Conservation (phyloP, 2,329 filamentous ascomycete species). For the Trichoderma semiorbis region DNA sequence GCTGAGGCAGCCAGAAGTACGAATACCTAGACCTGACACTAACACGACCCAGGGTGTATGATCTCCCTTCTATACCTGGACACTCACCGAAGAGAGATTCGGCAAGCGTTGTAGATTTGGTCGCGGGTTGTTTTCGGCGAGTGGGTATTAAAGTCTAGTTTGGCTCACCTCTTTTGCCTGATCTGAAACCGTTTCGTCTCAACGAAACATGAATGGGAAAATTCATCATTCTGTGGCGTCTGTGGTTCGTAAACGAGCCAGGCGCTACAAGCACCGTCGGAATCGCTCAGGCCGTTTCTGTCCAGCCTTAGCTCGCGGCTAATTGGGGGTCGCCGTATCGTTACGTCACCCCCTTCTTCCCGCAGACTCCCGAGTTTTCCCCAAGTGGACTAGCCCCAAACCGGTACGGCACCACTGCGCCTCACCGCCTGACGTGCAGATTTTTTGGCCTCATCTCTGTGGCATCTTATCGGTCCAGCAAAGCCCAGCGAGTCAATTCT, state of each 20-base stretch:
- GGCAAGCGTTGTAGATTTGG: neutral
- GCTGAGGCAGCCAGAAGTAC: neutral
- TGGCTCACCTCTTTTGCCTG: neutral
- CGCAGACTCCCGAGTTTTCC: conserved; percentile 12
- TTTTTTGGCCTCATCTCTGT: conserved; percentile 14
- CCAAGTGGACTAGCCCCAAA: neutral
- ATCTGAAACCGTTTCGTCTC: neutral
- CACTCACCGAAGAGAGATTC: neutral
- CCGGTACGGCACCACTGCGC: conserved; percentile 7
- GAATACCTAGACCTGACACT: neutral
- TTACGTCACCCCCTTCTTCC: conserved; percentile 7
- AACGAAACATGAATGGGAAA: neutral
- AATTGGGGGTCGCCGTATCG: conserved; percentile 9
- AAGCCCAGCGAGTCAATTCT: conserved; percentile 14
- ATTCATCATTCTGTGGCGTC: neutral
- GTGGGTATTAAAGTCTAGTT: neutral
- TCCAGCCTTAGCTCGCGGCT: neutral
- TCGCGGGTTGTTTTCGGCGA: neutral
- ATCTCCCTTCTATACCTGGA: neutral
- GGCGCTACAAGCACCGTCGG: neutral
- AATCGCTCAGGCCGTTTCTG: neutral
- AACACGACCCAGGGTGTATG: neutral
- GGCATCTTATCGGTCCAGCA: conserved; percentile 12
- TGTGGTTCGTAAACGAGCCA: neutral
- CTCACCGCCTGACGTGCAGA: conserved; percentile 22